Evolutionary conservation across 805 yeast genomes (phyloP), one percentile per base, ranked within the genome.

Genomic region (Sungouiozyma intestinalis): DNA sequence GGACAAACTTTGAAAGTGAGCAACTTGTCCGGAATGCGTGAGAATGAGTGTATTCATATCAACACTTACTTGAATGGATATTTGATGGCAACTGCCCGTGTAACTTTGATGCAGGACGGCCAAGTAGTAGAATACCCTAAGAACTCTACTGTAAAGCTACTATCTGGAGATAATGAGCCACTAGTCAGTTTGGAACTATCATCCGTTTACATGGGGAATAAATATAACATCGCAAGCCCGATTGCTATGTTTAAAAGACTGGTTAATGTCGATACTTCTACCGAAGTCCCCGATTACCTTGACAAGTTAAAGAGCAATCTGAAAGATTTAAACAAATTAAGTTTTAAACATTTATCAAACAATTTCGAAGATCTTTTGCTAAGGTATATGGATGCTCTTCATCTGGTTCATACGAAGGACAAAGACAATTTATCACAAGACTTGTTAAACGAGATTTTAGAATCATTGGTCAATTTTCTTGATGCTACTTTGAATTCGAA

Each of bases 1-100:
- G 83, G 88, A 31, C 95, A 85, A 57, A 67, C 74, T 31, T 72
- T 86, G 37, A 76, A 76, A 53, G 67, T 85, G 14, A 68, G 73
- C 46, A 84, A 84, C 34, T 62, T 84, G 17, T 70, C 72, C 16
- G 61, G 66, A 35, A 65, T 66, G 44, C 5, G 16, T 11, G 68
- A 69, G 35, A 73, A 73, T 41, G 92, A 81, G 51, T 64, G 67
- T 39, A 57, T 84, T 40, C 60, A 69, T 18, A 65, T 84, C 43
- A 66, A 70, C 16, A 69, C 82, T 18, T 85, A 69, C 51, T 65
- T 75, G 35, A 82, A 84, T 53, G 87, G 86, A 18, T 71, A 69
- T 20, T 64, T 70, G 37, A 66, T 74, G 48, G 94, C 85, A 18
- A 73, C 71, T 45, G 77, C 81, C 3, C 69, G 69, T 35, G 62